Conservation (phyloP, 129 eudicot species). For the Ambrosia artemisiifolia region DNA sequence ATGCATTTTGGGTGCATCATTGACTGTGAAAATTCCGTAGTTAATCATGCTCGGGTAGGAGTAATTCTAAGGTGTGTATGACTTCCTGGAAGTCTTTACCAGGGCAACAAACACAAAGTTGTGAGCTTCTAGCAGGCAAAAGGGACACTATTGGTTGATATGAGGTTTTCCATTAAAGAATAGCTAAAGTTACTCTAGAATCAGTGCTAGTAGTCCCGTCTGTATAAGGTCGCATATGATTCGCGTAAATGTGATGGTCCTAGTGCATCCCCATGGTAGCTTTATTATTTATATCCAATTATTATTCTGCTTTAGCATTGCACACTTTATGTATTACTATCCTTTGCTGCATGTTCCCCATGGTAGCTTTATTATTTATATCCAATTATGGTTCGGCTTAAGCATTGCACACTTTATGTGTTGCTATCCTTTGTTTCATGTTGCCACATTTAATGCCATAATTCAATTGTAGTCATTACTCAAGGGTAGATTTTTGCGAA, state of each 20-base stretch:
- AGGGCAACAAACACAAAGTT: background rate
- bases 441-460: slow-evolving; percentile 19
- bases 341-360: background rate
- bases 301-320: background rate
- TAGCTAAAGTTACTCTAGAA: background rate
- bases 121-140: background rate
- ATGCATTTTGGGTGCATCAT: background rate
- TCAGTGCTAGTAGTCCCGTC: background rate
- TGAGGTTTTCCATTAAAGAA: background rate
- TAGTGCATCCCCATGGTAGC: background rate
- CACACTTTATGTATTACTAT: background rate
- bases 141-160: too few relatives aligned
- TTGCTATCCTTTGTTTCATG: background rate
- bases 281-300: background rate
- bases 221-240: background rate
- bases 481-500: slow-evolving; percentile 63
- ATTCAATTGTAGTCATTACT: slow-evolving; percentile 54
- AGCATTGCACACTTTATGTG: background rate
- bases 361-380: background rate
- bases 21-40: background rate
- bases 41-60: background rate
- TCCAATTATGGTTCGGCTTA: background rate
- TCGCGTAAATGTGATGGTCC: background rate
- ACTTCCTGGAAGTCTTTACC: background rate
- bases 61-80: background rate